These are phyloP conservation scores for Paraleonurus japonicus DNA, from an alignment of 257 asterid genomes.

Conservation along the genomic window DNA sequence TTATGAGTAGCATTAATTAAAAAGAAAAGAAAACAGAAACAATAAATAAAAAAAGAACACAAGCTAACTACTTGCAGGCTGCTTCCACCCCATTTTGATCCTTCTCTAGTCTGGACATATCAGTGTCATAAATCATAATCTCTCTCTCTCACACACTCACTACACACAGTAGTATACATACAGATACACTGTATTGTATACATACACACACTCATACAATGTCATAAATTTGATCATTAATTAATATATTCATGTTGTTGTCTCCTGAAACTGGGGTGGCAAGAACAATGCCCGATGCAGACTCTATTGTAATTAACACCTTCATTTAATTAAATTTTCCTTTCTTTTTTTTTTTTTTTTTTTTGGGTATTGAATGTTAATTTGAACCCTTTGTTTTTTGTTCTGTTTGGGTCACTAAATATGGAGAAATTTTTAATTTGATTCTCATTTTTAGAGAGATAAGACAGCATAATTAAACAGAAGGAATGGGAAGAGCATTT, in stretches of 20 bases:
- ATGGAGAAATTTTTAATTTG: not conserved
- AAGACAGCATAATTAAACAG: not conserved
- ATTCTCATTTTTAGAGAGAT: not conserved
- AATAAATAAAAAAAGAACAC: not conserved
- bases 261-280: constrained; percentile 39
- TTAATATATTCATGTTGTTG: constrained; percentile 29
- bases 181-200: not conserved
- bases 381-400: not conserved
- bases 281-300: constrained; percentile 27
- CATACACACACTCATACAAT: not conserved
- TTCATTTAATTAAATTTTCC: not conserved
- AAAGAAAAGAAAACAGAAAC: not conserved
- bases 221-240: constrained; percentile 18
- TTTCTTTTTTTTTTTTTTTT: not conserved
- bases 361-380: too few relatives aligned
- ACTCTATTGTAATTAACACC: constrained; percentile 25
- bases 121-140: not conserved
- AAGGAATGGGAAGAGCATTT: not conserved
- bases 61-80: not conserved
- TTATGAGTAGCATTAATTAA: not conserved
- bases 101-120: constrained; percentile 30
- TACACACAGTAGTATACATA: not conserved
- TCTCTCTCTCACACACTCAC: constrained; percentile 16
- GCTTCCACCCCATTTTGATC: constrained; percentile 30
- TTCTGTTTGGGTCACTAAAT: not conserved